phyloP scores from a whole-genome alignment of 768 basidiomycete species.

The Sistotremastrum niveocremeum region DNA sequence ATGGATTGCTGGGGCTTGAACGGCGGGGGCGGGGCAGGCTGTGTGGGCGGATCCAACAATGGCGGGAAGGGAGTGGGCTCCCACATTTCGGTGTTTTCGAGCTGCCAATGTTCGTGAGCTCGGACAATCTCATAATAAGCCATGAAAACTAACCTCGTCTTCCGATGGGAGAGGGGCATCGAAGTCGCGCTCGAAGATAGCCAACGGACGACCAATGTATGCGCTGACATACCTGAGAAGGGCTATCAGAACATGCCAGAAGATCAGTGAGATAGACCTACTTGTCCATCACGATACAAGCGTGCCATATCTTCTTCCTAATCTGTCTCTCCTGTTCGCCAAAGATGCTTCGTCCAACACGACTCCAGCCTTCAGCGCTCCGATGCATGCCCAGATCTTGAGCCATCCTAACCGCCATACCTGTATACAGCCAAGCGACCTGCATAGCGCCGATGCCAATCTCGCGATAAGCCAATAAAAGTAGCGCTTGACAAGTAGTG shows the following conservation, averaged over 20 bases:
- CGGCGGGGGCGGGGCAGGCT: constrained; percentile 8
- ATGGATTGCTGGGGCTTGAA: background rate
- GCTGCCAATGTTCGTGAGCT: constrained; percentile 19
- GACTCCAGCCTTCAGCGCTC: constrained; percentile 66
- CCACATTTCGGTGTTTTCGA: constrained; percentile 53
- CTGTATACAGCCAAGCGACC: constrained; percentile 73
- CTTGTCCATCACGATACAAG: constrained; percentile 65
- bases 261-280: constrained; percentile 29
- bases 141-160: constrained; percentile 32
- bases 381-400: constrained; percentile 80
- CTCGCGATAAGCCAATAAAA: constrained; percentile 75
- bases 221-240: background rate
- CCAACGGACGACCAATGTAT: constrained; percentile 46
- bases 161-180: constrained; percentile 55
- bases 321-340: constrained; percentile 49
- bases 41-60: constrained; percentile 18
- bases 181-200: constrained; percentile 63
- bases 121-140: background rate
- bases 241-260: constrained; percentile 1
- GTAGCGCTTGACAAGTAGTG: constrained; percentile 63
- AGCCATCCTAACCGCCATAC: constrained; percentile 88
- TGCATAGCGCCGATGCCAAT: constrained; percentile 85
- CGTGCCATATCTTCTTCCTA: constrained; percentile 64
- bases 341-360: constrained; percentile 47
- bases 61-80: constrained; percentile 26